These are phyloP conservation scores for Wallacemonas sp. DNA, from an alignment of 208 protist species.

Conservation along the genomic window DNA sequence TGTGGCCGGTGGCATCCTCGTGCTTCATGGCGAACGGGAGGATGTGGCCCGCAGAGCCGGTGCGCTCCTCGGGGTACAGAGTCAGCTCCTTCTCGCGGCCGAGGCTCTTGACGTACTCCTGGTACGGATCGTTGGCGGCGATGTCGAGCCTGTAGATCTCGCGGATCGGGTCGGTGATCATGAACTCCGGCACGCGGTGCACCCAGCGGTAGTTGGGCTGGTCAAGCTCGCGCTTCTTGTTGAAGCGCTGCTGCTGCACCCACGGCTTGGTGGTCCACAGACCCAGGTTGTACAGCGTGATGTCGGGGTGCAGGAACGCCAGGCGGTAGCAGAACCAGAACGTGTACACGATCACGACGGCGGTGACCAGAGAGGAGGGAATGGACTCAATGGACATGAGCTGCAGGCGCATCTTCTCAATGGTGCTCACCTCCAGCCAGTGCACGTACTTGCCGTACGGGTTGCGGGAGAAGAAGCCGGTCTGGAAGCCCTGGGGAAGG, in stretches of 20 bases:
- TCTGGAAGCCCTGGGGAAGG: slow-evolving; percentile 57
- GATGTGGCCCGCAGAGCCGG: slow-evolving; percentile 44
- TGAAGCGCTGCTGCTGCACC: slow-evolving; percentile 83
- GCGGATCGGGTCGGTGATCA: slow-evolving; percentile 54
- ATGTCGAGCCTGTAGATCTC: slow-evolving; percentile 66
- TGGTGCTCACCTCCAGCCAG: slow-evolving; percentile 87
- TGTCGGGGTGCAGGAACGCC: slow-evolving; percentile 78
- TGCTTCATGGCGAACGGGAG: slow-evolving; percentile 48
- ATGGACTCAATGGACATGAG: slow-evolving; percentile 52
- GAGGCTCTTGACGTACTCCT: slow-evolving; percentile 72
- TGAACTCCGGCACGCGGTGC: slow-evolving; percentile 72
- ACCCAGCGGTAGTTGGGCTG: slow-evolving; percentile 81
- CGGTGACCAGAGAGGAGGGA: slow-evolving; percentile 40
- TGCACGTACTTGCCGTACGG: slow-evolving; percentile 81
- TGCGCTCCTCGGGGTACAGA: slow-evolving; percentile 36
- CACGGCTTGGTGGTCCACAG: slow-evolving; percentile 80
- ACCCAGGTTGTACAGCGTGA: slow-evolving; percentile 84
- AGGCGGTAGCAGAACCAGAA: slow-evolving; percentile 74
- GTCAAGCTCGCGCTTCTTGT: slow-evolving; percentile 84
- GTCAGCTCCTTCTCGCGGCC: slow-evolving; percentile 74
- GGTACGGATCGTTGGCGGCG: slow-evolving; percentile 75
- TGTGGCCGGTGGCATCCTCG: slow-evolving; percentile 63
- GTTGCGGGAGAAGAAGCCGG: slow-evolving; percentile 81
- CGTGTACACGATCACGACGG: slow-evolving; percentile 52
- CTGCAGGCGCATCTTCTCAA: slow-evolving; percentile 80